Evolutionary conservation across 345 rosid species (phyloP).

Genomic region (Gossypium herbaceum): DNA sequence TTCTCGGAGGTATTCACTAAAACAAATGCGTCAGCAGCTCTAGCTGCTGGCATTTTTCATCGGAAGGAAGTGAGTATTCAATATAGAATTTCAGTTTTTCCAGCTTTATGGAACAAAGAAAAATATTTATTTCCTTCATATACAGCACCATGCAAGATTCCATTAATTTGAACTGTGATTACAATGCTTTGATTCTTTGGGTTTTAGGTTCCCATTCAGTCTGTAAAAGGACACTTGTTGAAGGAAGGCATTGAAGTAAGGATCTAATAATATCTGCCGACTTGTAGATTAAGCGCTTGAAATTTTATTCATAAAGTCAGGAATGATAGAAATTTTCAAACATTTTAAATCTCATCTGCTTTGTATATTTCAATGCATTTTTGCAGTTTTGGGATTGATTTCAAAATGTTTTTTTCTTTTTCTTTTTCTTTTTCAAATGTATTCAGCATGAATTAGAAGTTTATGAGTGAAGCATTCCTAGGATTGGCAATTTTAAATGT

Average conservation of each 20-base stretch:
- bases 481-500: neutral
- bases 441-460: neutral
- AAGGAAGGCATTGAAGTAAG: slow-evolving; percentile 75
- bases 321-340: neutral
- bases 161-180: neutral
- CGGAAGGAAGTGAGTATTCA: slow-evolving; percentile 65
- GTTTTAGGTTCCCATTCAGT: slow-evolving; percentile 70
- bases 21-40: slow-evolving; percentile 91
- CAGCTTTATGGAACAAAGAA: neutral
- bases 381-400: neutral
- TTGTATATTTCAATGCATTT: neutral
- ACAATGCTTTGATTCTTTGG: slow-evolving; percentile 8
- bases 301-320: neutral
- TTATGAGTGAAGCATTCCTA: neutral
- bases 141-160: slow-evolving; percentile 27
- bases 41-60: slow-evolving; percentile 98
- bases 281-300: neutral
- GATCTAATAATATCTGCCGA: slow-evolving; percentile 18
- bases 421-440: no score
- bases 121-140: no score
- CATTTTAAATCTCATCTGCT: neutral
- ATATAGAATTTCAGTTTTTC: neutral
- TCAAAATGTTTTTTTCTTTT: neutral
- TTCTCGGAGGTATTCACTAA: slow-evolving; percentile 74
- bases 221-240: slow-evolving; percentile 72